phyloP scores from a whole-genome alignment of 2,329 filamentous ascomycete genomes.

The Colletotrichum horii region DNA sequence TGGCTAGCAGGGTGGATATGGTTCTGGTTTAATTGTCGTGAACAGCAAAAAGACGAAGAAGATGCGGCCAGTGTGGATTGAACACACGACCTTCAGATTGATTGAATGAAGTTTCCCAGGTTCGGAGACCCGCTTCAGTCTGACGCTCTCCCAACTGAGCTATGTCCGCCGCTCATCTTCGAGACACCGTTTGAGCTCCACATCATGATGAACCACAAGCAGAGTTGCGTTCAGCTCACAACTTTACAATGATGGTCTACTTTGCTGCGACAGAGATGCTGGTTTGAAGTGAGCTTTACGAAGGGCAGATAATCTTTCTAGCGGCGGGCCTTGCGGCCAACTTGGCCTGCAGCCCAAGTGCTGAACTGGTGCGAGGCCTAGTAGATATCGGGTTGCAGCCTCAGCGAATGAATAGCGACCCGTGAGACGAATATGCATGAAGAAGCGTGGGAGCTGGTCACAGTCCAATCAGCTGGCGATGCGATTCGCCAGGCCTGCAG shows the following conservation, averaged over 20 bases:
- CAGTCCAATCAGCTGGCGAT: too few species aligned
- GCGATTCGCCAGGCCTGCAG: too few species aligned
- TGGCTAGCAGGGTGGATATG: neutral
- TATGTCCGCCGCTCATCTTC: neutral
- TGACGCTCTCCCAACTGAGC: conserved; percentile 7
- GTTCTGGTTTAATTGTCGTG: neutral
- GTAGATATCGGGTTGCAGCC: too few species aligned
- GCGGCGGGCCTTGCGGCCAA: too few species aligned
- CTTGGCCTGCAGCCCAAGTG: too few species aligned
- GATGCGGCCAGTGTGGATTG: neutral
- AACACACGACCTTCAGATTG: conserved; percentile 7
- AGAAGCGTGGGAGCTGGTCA: too few species aligned
- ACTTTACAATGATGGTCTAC: fast-evolving
- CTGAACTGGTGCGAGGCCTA: too few species aligned
- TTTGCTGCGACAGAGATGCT: too few species aligned
- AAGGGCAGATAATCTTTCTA: too few species aligned
- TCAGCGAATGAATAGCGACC: too few species aligned
- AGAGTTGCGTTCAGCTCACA: neutral
- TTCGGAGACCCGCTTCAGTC: neutral
- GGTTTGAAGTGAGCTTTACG: too few species aligned
- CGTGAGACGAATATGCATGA: too few species aligned
- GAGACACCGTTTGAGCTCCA: neutral
- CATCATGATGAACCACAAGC: neutral
- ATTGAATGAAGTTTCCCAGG: neutral
- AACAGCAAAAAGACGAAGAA: neutral